Percentiles rank a stretch among this genome's conserved stretches.
Conservation (phyloP, 495 filamentous ascomycete species). For the Podospora tetraspora region DNA sequence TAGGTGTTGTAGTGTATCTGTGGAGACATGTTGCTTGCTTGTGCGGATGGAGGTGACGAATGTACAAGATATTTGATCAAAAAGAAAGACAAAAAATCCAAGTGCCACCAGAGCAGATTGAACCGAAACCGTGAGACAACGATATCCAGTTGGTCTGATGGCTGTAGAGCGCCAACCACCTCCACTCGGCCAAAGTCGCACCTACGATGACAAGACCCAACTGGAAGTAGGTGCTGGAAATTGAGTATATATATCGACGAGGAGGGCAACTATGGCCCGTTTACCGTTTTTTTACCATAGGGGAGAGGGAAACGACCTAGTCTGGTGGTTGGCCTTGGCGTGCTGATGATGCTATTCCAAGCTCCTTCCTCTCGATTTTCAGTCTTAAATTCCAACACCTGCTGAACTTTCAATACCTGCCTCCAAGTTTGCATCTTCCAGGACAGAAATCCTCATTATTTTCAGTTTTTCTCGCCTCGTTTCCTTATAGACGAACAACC, state of each 20-base stretch:
- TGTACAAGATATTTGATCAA: not conserved
- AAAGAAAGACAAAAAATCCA: not conserved
- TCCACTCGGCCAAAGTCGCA: not conserved
- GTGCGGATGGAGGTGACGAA: not conserved
- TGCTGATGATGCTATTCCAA: not conserved
- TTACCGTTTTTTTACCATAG: too few species aligned
- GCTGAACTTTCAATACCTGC: not conserved
- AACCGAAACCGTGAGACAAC: not conserved
- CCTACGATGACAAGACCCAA: not conserved
- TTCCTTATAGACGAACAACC: not conserved
- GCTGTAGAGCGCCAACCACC: not conserved
- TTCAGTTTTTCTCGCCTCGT: not conserved
- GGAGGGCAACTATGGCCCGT: too few species aligned
- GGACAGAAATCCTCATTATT: not conserved
- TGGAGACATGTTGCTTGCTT: not conserved
- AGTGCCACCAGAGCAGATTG: not conserved
- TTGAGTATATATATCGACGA: not conserved
- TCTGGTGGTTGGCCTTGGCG: not conserved
- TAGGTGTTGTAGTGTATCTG: slow-evolving; percentile 22
- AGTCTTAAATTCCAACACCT: not conserved
- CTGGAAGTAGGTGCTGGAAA: not conserved
- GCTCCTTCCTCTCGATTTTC: not conserved
- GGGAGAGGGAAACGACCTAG: too few species aligned
- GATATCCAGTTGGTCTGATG: not conserved
- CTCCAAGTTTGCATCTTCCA: not conserved